A percentile compares a stretch with the other conserved stretches of the same genome.
Conservation (phyloP, 1,284 basidiomycete genomes). For the Cryptococcus sp. region DNA sequence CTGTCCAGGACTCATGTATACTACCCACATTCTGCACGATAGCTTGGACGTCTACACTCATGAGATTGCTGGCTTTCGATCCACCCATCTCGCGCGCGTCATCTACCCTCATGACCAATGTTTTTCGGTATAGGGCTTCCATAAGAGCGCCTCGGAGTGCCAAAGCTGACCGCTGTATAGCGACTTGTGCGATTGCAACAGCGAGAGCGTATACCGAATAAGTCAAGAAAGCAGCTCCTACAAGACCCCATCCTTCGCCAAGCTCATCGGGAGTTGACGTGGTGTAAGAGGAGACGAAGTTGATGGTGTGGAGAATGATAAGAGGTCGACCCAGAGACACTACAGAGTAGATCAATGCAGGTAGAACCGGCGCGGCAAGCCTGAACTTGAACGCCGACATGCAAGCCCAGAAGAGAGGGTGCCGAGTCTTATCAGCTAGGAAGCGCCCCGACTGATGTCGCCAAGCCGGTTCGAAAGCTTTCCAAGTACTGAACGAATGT, state of each 20-base stretch:
- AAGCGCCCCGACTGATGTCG: background rate
- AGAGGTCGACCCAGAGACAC: constrained; percentile 18
- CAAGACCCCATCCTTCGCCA: constrained; percentile 24
- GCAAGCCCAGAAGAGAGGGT: constrained; percentile 21
- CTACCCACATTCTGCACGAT: constrained; percentile 5
- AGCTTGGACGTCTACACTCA: constrained; percentile 21
- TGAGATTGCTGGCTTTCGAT: constrained; percentile 27
- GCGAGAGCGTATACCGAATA: constrained; percentile 18
- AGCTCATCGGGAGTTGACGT: constrained; percentile 7
- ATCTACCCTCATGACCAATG: constrained; percentile 16
- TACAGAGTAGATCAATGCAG: constrained; percentile 16
- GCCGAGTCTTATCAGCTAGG: constrained; percentile 8
- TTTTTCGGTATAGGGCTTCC: constrained; percentile 26
- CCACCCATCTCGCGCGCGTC: constrained; percentile 23
- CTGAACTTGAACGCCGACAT: constrained; percentile 5
- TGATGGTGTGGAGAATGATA: constrained; percentile 18
- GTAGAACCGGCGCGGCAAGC: constrained; percentile 17
- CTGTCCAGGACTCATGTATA: constrained; percentile 18
- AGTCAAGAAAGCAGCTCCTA: constrained; percentile 18
- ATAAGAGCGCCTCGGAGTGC: constrained; percentile 22
- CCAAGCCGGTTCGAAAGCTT: constrained; percentile 14
- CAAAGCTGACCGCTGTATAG: constrained; percentile 17
- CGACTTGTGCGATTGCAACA: constrained; percentile 15
- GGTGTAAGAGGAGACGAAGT: constrained; percentile 18
- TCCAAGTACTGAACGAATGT: constrained; percentile 10